A percentile compares a stretch with the other conserved stretches of the same genome.
phyloP scores from a whole-genome alignment of 2,329 filamentous ascomycete genomes.

The Thielaviopsis euricoi region DNA sequence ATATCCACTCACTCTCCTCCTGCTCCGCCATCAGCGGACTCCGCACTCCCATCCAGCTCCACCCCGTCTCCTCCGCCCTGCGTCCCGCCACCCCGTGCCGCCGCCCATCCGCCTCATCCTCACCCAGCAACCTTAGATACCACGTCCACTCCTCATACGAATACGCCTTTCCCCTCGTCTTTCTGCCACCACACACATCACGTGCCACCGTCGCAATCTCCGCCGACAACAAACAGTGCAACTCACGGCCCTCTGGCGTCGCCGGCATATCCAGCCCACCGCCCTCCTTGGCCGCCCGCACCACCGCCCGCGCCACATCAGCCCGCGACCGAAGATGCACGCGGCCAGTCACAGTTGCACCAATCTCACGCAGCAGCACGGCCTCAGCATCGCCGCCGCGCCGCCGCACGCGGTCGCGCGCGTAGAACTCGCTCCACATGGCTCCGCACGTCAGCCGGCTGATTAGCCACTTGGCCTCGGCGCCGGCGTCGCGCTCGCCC shows the following conservation, averaged over 20 bases:
- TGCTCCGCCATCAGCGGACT: conserved; percentile 54
- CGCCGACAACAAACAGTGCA: conserved; percentile 50
- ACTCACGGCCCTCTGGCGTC: conserved; percentile 29
- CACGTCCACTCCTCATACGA: conserved; percentile 75
- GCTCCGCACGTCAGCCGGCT: conserved; percentile 26
- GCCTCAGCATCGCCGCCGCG: not conserved
- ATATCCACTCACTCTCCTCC: conserved; percentile 56
- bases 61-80: conserved; percentile 3
- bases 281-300: not conserved
- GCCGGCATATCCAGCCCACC: no score
- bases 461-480: conserved; percentile 28
- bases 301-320: not conserved
- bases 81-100: conserved; percentile 28
- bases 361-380: conserved; percentile 1
- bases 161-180: conserved; percentile 44
- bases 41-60: conserved; percentile 46
- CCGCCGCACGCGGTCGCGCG: not conserved
- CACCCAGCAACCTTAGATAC: conserved; percentile 62
- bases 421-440: conserved; percentile 19
- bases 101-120: conserved; percentile 36
- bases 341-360: not conserved
- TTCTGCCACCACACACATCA: conserved; percentile 42
- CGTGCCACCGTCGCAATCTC: conserved; percentile 50
- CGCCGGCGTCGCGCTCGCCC: conserved; percentile 32
- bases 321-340: conserved; percentile 5